These are phyloP conservation scores for Mucor velutinosus DNA, from an alignment of 371 early-diverging fungal genomes.

Conservation along the genomic window DNA sequence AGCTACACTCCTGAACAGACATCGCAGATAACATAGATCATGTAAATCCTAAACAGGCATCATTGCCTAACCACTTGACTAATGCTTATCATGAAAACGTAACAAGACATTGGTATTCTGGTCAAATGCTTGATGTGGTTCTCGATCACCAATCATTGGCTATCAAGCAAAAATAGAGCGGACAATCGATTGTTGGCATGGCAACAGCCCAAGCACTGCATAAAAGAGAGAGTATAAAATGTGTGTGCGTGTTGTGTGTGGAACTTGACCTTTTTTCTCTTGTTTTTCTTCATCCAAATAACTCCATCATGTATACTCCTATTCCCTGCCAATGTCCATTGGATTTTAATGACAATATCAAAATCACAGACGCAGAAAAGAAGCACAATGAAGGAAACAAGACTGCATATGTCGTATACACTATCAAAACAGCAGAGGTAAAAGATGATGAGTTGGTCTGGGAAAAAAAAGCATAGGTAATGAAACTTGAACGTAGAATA, in stretches of 20 bases:
- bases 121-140: not conserved
- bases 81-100: not conserved
- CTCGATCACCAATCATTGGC: not conserved
- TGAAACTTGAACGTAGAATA: slow-evolving; percentile 22
- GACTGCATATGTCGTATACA: not conserved
- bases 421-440: not conserved
- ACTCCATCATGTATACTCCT: not conserved
- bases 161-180: not conserved
- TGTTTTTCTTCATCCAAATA: not conserved
- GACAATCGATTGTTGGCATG: not conserved
- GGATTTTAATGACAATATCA: not conserved
- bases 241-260: not conserved
- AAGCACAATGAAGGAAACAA: not conserved
- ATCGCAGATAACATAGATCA: too few relatives aligned
- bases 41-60: not conserved
- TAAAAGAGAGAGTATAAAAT: not conserved
- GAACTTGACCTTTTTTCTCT: not conserved
- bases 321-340: not conserved
- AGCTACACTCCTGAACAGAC: too few relatives aligned
- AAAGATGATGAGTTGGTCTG: not conserved
- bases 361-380: not conserved
- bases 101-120: not conserved
- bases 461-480: not conserved
- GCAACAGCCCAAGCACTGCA: not conserved
- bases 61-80: not conserved